A percentile compares a stretch with the other conserved stretches of the same genome.
Conservation (phyloP, 495 filamentous ascomycete genomes). For the Penicillium salamii region DNA sequence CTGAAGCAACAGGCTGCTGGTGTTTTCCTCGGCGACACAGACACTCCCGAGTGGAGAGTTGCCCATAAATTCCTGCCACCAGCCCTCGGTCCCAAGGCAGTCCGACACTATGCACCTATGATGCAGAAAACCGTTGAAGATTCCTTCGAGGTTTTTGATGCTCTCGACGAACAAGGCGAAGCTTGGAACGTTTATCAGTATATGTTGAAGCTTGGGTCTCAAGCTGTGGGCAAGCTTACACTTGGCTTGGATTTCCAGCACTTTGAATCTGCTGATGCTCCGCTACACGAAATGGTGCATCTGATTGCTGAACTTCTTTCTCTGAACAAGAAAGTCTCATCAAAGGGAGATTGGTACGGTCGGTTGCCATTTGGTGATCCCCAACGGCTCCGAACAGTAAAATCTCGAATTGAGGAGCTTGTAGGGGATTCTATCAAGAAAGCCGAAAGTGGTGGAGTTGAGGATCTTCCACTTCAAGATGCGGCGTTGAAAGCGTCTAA, state of each 20-base stretch:
- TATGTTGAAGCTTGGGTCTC: slow-evolving; percentile 54
- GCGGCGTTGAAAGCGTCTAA: slow-evolving; percentile 46
- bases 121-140: slow-evolving; percentile 46
- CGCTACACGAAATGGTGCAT: slow-evolving; percentile 33
- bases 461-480: slow-evolving; percentile 45
- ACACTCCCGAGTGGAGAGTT: slow-evolving; percentile 40
- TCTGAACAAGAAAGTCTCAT: slow-evolving; percentile 50
- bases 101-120: slow-evolving; percentile 50
- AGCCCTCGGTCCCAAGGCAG: slow-evolving; percentile 49
- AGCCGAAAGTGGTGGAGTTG: slow-evolving; percentile 21
- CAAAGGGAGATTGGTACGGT: slow-evolving; percentile 45
- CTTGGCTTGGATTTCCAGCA: slow-evolving; percentile 52
- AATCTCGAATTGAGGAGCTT: slow-evolving; percentile 21
- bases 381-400: slow-evolving; percentile 19
- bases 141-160: slow-evolving; percentile 49
- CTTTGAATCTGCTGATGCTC: slow-evolving; percentile 38
- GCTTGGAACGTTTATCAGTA: slow-evolving; percentile 56
- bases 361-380: slow-evolving; percentile 53
- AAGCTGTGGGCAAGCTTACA: slow-evolving; percentile 47
- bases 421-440: slow-evolving; percentile 33
- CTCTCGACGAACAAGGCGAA: slow-evolving; percentile 41
- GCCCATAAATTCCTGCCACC: slow-evolving; percentile 57
- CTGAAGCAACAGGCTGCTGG: slow-evolving; percentile 41
- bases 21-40: slow-evolving; percentile 51
- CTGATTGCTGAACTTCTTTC: slow-evolving; percentile 35